These are phyloP conservation scores for Adenanthera pavonina DNA, from an alignment of 306 rosid species.

Conservation along the genomic window DNA sequence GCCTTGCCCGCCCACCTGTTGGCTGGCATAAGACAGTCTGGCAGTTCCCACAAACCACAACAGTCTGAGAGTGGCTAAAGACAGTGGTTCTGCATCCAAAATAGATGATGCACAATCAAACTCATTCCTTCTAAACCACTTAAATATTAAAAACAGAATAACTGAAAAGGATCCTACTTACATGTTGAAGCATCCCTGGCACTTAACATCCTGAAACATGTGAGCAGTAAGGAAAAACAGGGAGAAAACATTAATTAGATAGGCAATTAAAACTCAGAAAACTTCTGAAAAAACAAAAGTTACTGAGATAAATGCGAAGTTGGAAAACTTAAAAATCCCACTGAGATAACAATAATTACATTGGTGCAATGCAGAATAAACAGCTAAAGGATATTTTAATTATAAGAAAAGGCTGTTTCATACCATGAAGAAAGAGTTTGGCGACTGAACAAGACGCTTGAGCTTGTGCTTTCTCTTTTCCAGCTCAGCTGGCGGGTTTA, in stretches of 20 bases:
- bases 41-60: slow-evolving; percentile 63
- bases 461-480: slow-evolving; percentile 65
- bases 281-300: not conserved
- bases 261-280: not conserved
- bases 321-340: too few species aligned
- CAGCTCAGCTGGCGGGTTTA: slow-evolving; percentile 57
- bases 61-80: slow-evolving; percentile 61
- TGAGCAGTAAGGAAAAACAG: not conserved
- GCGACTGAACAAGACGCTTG: slow-evolving; percentile 59
- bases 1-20: slow-evolving; percentile 56
- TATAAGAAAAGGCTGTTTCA: not conserved
- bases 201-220: slow-evolving; percentile 56
- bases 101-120: not conserved
- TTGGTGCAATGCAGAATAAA: not conserved
- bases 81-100: slow-evolving; percentile 56
- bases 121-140: not conserved
- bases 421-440: slow-evolving; percentile 68
- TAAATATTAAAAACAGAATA: not conserved
- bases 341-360: not conserved
- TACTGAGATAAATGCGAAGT: not conserved
- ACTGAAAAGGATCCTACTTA: slow-evolving; percentile 31
- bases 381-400: not conserved
- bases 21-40: slow-evolving; percentile 65
- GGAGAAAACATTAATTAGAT: not conserved
- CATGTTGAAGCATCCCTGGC: slow-evolving; percentile 68